Evolutionary conservation across 2,329 filamentous ascomycete genomes (phyloP), one percentile per base, ranked within the genome.

Genomic region (Colletotrichum gloeosporioides): DNA sequence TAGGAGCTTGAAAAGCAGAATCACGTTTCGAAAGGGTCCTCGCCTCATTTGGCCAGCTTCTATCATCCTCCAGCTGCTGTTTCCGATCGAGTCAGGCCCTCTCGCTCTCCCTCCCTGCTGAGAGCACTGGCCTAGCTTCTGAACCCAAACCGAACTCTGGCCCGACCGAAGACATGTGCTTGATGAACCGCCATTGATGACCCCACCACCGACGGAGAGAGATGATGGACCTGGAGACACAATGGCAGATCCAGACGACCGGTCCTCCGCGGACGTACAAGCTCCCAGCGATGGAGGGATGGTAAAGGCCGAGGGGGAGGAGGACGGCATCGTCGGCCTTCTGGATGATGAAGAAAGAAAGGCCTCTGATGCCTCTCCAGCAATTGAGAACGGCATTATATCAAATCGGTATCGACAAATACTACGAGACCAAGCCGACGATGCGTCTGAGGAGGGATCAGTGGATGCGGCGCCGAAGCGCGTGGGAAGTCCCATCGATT

Each of bases 401-500:
- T 82, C 83, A 53, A 86, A 85, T 77, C 85, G 86, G 71, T 89
- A 89, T 79, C 87, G 85, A 53, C 84, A 88, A 75, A 84, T 89
- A 10, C 80, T 89, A 34, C 84, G 84, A 69, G 84, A 87, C 49
- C 84, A 85, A 27, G 78, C 82, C 63, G 88, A 89, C 18, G 86
- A 88, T 78, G 81, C 80, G 22, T 91, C 90, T 10, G 89, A 91
- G 71, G 86, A 89, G 77, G 89, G 88, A 71, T 90, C 89, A n/a
- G 82, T 87, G n/a, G 89, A 90, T 79, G 88, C 87, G 64, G 79
- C 89, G 31, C 89, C 90, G 49, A 85, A 86, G 77, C 89, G 91
- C 80, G 87, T 89, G 53, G 92, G 90, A 61, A 98, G 95, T 81
- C 94, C 93, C 9, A 89, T 91, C 67, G 92, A 90, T 78, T 96